Evolutionary conservation across 345 rosid species (phyloP), one percentile per base, ranked within the genome.

Genomic region (Passiflora organensis): DNA sequence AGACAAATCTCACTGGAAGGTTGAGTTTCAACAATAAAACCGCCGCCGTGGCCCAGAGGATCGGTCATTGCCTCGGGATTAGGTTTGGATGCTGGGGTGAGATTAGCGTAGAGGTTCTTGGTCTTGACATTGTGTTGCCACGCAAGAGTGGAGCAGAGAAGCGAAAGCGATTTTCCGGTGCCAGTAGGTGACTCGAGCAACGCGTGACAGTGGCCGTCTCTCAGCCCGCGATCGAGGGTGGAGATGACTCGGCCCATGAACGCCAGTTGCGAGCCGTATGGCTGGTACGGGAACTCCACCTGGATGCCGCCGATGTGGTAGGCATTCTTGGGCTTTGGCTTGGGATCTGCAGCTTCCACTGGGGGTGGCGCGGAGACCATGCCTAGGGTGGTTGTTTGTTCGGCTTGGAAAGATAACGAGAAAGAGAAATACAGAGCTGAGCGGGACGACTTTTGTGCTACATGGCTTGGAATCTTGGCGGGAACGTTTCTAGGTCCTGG

Each of bases 151-250:
- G 99, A 91, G 74, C 99, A 91, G 13, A 91, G 95, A 63, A 91
- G 82, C 47, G 99, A 91, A n/a, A 91, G 84, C 20, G 99, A 88
- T 68, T 91, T 91, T 0, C 99, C 99, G 1, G 99, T 91, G 1
- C 99, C 99, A 4, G 99, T 91, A 0, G 99, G 99, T 0, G 95
- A 91, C 71, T 91, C 99, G 48, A 91, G 96, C 70, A 91, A 52
- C 2, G 96, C 96, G 62, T 86, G 94, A 61, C 87, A 86, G 57
- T 65, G 94, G 36, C 96, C 99, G 1, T 89, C 96, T 55, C 82
- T 78, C 50, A 62, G 82, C 18, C 96, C 91, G 41, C 99, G 95
- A 63, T 91, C 96, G 0, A 91, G 89, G 23, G 99, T 86, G 58
- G 88, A 78, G 25, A 88, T 86, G 67, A 91, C 95, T 34, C 96